Base-by-base conservation (phyloP, 495 filamentous ascomycete species). In the Xylaria curta region DNA sequence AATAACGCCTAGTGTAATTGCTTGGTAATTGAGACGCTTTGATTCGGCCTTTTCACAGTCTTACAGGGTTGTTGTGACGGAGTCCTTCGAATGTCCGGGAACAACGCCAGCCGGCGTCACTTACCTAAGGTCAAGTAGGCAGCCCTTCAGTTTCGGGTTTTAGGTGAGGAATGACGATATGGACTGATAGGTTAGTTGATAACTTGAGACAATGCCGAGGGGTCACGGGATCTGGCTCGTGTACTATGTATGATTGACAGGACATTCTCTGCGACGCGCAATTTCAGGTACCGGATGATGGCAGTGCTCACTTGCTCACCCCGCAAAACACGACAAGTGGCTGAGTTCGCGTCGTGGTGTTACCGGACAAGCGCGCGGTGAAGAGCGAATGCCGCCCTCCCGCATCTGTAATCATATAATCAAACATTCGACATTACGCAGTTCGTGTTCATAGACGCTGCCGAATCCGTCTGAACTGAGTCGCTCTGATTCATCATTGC, bases 291-390 rank as follows among this genome's bases (percentile, higher is more conserved):
- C 42, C 53, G 36, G 17, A 56, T 21, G 40, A 72, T 66, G 61
- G 62, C 69, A 44, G 69, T 72, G 69, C 69, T 71, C 53, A 40
- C 62, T 59, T 59, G 26, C 51, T 40, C 61, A 59, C 40, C 44
- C 44, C 49, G 51, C 47, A 53, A 64, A 60, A 26, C 24, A 56
- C 17, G 36, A 46, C 44, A 59, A 26, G 53, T 65, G 69, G 61
- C 69, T 56, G 60, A 72, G 69, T 66, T 51, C 47, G 62, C 69
- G 62, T 49, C 31, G 62, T 66, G 24, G 28, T 54, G 26, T 33
- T 66, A 21, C 51, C 51, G 40, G 47, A 26, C 40, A 67, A 66
- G 62, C 51, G 61, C 51, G 69, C 62, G 69, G 69, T n/a, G 44
- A 56, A 31, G 36, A 24, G 69, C 69, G 69, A 71, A 53, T 68